These are phyloP conservation scores for Globisporangium cederbergense DNA, from an alignment of 352 stramenopile species.

Conservation along the genomic window DNA sequence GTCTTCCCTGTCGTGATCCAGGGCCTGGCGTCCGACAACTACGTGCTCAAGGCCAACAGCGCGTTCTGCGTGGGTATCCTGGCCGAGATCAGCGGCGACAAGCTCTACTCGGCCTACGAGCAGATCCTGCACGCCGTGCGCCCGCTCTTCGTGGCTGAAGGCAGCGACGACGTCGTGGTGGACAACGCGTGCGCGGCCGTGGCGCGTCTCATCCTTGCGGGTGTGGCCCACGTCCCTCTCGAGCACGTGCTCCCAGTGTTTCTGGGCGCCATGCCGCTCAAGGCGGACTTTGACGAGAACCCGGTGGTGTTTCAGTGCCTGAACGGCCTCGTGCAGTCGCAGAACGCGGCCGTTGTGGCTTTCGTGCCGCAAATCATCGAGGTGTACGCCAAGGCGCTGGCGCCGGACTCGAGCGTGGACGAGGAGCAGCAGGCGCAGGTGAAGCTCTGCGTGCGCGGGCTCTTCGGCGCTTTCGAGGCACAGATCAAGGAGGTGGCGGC, in stretches of 20 bases:
- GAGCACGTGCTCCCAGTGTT: conserved; percentile 93
- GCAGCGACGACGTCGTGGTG: conserved; percentile 83
- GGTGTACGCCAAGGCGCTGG: conserved; percentile 78
- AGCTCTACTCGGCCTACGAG: conserved; percentile 85
- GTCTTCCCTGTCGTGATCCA: conserved; percentile 92
- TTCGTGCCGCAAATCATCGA: conserved; percentile 73
- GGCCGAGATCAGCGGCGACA: conserved; percentile 74
- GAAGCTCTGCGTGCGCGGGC: conserved; percentile 57
- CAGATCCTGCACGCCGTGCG: conserved; percentile 90
- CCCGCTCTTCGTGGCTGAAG: conserved; percentile 87
- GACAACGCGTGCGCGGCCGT: conserved; percentile 94
- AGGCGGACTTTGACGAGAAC: conserved; percentile 96
- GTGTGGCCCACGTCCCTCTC: conserved; percentile 78
- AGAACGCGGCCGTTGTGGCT: conserved; percentile 76
- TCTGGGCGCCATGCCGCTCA: conserved; percentile 91
- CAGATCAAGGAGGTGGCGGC: conserved; percentile 80
- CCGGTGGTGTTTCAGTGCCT: conserved; percentile 94
- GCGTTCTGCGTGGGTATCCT: conserved; percentile 94
- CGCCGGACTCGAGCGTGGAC: conserved; percentile 55
- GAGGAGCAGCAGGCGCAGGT: conserved; percentile 75
- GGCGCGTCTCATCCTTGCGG: conserved; percentile 91
- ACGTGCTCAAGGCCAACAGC: conserved; percentile 93
- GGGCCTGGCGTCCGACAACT: conserved; percentile 88
- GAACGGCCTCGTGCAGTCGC: conserved; percentile 89
- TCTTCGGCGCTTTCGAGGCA: conserved; percentile 63